Conservation (phyloP, 2,329 filamentous ascomycete genomes). For the Aureobasidium sp. region DNA sequence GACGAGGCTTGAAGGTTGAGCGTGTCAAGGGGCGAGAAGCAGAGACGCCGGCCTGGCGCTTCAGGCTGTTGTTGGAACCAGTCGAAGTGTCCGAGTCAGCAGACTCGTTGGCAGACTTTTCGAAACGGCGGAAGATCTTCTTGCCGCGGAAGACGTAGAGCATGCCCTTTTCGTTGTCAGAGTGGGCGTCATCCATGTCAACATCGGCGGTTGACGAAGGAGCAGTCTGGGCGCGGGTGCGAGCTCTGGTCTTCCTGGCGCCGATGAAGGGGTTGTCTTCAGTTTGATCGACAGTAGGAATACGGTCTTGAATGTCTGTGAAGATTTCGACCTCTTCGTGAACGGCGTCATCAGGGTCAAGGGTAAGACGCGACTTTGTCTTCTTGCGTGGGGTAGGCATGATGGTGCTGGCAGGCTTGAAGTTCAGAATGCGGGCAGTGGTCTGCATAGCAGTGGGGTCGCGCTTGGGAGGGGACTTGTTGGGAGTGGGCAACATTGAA, state of each 20-base stretch:
- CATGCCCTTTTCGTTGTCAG: conserved; percentile 72
- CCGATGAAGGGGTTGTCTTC: conserved; percentile 78
- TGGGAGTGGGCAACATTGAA: conserved; percentile 77
- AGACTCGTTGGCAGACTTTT: conserved; percentile 43
- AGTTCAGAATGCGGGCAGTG: conserved; percentile 56
- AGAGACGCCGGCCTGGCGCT: conserved; percentile 41
- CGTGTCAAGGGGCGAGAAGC: conserved; percentile 64
- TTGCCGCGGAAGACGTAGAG: conserved; percentile 84
- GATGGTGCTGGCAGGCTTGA: conserved; percentile 66
- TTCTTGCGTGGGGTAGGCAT: conserved; percentile 66
- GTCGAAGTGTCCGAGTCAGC: conserved; percentile 33
- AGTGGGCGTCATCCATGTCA: conserved; percentile 66
- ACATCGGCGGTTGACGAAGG: conserved; percentile 58
- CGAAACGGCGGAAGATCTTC: conserved; percentile 78
- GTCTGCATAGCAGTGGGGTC: conserved; percentile 46
- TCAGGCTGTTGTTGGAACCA: conserved; percentile 28
- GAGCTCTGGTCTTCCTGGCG: conserved; percentile 43
- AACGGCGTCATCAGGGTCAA: conserved; percentile 29
- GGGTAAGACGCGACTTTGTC: conserved; percentile 32
- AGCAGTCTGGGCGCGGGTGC: conserved; percentile 42
- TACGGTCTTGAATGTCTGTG: conserved; percentile 79
- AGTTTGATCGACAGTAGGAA: conserved; percentile 73
- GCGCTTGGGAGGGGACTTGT: conserved; percentile 79
- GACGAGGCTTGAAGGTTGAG: conserved; percentile 75
- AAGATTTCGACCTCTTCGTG: conserved; percentile 69